Percentiles rank a stretch among this genome's conserved stretches.
These are phyloP conservation scores for Rhizophora apiculata DNA, from an alignment of 345 rosid genomes.

Conservation along the genomic window DNA sequence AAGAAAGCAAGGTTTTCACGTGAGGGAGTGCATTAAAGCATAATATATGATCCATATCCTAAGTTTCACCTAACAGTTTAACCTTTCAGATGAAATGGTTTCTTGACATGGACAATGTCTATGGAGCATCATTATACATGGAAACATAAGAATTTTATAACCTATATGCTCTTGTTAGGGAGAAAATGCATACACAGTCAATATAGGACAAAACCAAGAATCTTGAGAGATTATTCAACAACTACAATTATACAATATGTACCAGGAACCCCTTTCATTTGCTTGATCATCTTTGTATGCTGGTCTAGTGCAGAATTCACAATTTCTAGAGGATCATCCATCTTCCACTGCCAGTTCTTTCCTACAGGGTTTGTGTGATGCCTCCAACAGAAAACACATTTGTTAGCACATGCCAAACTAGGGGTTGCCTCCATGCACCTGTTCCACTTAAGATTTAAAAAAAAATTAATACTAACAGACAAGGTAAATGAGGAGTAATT, in stretches of 20 bases:
- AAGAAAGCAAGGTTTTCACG: no score
- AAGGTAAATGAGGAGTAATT: background rate
- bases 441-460: slow-evolving; percentile 11
- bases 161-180: background rate
- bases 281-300: slow-evolving; percentile 90
- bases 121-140: no score
- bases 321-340: slow-evolving; percentile 91
- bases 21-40: no score
- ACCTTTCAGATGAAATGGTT: no score
- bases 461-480: background rate
- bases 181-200: background rate
- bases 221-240: background rate
- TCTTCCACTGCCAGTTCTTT: slow-evolving; percentile 99
- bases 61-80: no score
- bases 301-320: slow-evolving; percentile 80
- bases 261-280: slow-evolving; percentile 99
- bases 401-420: slow-evolving; percentile 97
- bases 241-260: slow-evolving; percentile 18
- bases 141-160: no score
- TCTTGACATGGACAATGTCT: no score
- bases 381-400: slow-evolving; percentile 99
- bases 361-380: slow-evolving; percentile 99
- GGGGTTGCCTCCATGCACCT: slow-evolving; percentile 99
- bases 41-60: no score
- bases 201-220: slow-evolving; percentile 2